Evolutionary conservation across 176 grass and related monocot genomes (phyloP), one percentile per base, ranked within the genome.

Genomic region (Triticum monococcum): DNA sequence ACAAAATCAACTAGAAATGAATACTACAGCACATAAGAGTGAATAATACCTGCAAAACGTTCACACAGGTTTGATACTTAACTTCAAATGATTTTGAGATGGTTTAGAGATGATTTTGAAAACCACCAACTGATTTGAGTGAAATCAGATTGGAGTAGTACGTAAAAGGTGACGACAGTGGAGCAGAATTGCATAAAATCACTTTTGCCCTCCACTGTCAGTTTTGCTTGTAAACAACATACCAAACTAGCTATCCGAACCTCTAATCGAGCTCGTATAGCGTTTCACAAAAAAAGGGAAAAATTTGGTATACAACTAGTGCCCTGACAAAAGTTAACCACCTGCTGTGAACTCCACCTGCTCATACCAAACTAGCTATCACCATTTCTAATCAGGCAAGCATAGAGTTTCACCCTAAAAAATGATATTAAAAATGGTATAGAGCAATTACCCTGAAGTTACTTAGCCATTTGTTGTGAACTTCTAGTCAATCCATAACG

Each of bases 21-120:
- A 59, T 50, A 64, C 13, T 18, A 32, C 10, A 69, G 6, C 8
- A 16, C 32, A 85, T 7, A 81, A 46, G 18, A 64, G 13, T 17
- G 68, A 65, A 73, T 23, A 67, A 67, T 70, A 69, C 61, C 25
- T 30, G 3, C 20, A 70, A 80, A 71, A 77, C 6, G 43, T 82
- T 70, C 72, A 78, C 37, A 86, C 52, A 78, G 7, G 72, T 86
- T 82, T 8, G 22, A 36, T 85, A 25, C 24, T 77, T 61, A 70
- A 26, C 31, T 54, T 54, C 5, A n/a, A 82, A 68, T 9, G 81
- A 32, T 40, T 33, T 43, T 43, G 40, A 43, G 40, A 43, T 50
- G 9, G 5, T 60, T 85, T 65, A 59, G 22, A 45, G 71, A 81
- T 68, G 54, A 22, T 86, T 62, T 75, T 79, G 10, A 60, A 16